Conservation (phyloP, 1,284 basidiomycete genomes). For the Butyriboletus appendiculatus region DNA sequence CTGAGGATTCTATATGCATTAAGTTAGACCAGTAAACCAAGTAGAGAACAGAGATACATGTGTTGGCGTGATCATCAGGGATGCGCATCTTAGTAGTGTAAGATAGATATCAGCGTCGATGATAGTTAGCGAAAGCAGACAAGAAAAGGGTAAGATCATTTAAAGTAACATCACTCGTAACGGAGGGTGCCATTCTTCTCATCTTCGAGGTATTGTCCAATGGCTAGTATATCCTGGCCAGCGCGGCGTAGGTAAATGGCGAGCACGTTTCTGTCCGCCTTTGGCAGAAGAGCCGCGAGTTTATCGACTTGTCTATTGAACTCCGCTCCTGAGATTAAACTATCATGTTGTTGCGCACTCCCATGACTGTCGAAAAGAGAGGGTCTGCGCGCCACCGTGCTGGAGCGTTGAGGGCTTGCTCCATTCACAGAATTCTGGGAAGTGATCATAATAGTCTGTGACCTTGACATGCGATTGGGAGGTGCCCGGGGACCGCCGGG, state of each 20-base stretch:
- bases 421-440: slow-evolving; percentile 39
- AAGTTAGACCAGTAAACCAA: slow-evolving; percentile 24
- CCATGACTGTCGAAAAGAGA: slow-evolving; percentile 45
- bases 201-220: slow-evolving; percentile 87
- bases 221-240: slow-evolving; percentile 80
- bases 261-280: slow-evolving; percentile 69
- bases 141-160: not conserved
- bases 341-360: slow-evolving; percentile 8
- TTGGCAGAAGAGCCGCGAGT: slow-evolving; percentile 73
- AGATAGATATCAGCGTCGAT: slow-evolving; percentile 17
- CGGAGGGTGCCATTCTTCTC: slow-evolving; percentile 74
- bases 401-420: slow-evolving; percentile 40
- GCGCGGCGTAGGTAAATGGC: slow-evolving; percentile 72
- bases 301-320: slow-evolving; percentile 70
- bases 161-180: slow-evolving; percentile 32
- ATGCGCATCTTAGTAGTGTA: slow-evolving; percentile 7
- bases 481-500: slow-evolving; percentile 77
- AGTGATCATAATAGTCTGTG: slow-evolving; percentile 62
- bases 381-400: slow-evolving; percentile 47
- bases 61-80: slow-evolving; percentile 7
- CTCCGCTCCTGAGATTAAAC: slow-evolving; percentile 35
- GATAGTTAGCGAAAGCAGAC: slow-evolving; percentile 5
- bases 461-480: slow-evolving; percentile 60
- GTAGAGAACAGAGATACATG: slow-evolving; percentile 21
- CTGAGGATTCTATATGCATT: slow-evolving; percentile 12